These are phyloP conservation scores for Hypericum androsaemum DNA, from an alignment of 345 rosid genomes.

Conservation along the genomic window DNA sequence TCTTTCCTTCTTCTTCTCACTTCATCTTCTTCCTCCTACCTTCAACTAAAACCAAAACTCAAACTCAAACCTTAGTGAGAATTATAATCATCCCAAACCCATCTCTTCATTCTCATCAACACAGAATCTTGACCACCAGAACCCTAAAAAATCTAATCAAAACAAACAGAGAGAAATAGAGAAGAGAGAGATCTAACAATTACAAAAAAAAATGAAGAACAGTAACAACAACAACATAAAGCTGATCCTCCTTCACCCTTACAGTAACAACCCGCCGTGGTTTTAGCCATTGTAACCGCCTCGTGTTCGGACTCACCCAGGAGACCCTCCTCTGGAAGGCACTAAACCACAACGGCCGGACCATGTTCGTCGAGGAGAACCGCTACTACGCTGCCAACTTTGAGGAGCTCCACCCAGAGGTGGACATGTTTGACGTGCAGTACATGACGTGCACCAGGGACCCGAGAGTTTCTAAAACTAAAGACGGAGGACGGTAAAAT, in stretches of 20 bases:
- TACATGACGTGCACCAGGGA: conserved; percentile 79
- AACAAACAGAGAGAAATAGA: too few relatives aligned
- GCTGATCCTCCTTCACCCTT: conserved; percentile 87
- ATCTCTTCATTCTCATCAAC: too few relatives aligned
- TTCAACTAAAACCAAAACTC: too few relatives aligned
- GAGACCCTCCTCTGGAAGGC: conserved; percentile 96
- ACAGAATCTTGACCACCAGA: too few relatives aligned
- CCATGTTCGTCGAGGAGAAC: conserved; percentile 84
- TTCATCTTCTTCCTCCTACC: too few relatives aligned
- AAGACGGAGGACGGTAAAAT: too few relatives aligned
- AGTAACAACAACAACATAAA: conserved; percentile 59
- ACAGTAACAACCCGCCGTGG: conserved; percentile 39
- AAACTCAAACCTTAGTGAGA: too few relatives aligned
- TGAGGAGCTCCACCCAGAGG: conserved; percentile 80
- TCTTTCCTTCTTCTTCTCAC: too few relatives aligned
- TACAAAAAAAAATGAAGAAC: conserved; percentile 36
- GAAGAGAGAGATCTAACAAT: neutral
- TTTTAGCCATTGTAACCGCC: conserved; percentile 12
- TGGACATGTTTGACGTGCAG: conserved; percentile 84
- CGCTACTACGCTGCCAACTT: conserved; percentile 85
- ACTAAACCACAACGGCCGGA: conserved; percentile 75
- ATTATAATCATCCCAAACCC: too few relatives aligned
- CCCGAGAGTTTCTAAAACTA: too few relatives aligned
- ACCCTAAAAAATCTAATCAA: too few relatives aligned
- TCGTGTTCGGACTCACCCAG: conserved; percentile 79